Evolutionary conservation across 345 rosid species (phyloP).

Genomic region (Eucalyptus melliodora): DNA sequence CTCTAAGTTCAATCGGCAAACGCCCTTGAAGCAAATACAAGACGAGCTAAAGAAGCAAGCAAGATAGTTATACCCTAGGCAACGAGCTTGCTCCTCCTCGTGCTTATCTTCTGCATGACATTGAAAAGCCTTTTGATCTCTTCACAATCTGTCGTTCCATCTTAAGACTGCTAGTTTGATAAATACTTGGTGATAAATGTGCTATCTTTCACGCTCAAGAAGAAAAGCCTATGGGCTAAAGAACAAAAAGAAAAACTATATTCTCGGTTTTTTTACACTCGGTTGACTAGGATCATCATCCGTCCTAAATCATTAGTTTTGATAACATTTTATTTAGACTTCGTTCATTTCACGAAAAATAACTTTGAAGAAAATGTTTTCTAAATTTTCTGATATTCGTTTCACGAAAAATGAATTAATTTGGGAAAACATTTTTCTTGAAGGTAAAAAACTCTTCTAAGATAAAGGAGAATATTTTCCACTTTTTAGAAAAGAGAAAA

Average conservation of each 20-base stretch:
- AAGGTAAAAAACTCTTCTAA: too few relatives aligned
- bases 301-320: too few relatives aligned
- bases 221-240: too few relatives aligned
- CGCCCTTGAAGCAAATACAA: not conserved
- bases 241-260: too few relatives aligned
- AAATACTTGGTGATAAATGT: too few relatives aligned
- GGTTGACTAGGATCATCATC: too few relatives aligned
- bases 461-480: too few relatives aligned
- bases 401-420: accelerated
- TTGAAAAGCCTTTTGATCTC: not conserved
- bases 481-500: too few relatives aligned
- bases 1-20: not conserved
- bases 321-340: too few relatives aligned
- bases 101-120: not conserved
- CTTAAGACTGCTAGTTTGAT: too few relatives aligned
- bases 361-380: accelerated
- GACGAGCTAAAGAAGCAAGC: not conserved
- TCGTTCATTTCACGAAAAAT: too few relatives aligned
- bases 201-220: too few relatives aligned
- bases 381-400: accelerated
- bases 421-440: accelerated
- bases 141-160: not conserved
- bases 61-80: not conserved
- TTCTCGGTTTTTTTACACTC: accelerated
- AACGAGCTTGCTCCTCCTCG: not conserved